phyloP scores from a whole-genome alignment of 139 green algal species.

The Coelastrella sp. region DNA sequence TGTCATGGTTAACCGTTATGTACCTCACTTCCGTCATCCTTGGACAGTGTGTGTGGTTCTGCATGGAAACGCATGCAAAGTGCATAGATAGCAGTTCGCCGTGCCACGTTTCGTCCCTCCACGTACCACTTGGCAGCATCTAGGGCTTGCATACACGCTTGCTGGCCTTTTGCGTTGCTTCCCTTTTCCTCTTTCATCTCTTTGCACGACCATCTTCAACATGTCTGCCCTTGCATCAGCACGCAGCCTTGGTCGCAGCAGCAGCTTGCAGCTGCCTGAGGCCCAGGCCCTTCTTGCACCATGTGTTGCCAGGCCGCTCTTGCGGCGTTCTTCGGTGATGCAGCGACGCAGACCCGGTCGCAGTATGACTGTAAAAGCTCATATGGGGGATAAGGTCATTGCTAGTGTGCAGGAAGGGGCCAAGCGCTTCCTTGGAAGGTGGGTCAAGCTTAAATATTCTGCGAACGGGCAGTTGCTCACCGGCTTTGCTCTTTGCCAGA shows the following conservation, averaged over 20 bases:
- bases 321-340: not conserved
- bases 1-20: not conserved
- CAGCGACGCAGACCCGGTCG: not conserved
- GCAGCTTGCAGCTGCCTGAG: slow-evolving; percentile 10
- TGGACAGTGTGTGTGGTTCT: not conserved
- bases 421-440: not conserved
- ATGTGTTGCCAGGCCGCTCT: not conserved
- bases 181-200: not conserved
- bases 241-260: slow-evolving; percentile 4
- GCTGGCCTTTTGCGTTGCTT: not conserved
- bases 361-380: not conserved
- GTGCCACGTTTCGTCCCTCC: not conserved
- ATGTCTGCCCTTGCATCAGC: slow-evolving; percentile 13
- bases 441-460: not conserved
- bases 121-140: too few species aligned
- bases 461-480: not conserved
- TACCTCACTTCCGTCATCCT: not conserved
- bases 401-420: not conserved
- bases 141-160: too few species aligned
- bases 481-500: too few species aligned
- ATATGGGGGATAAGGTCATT: not conserved
- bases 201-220: not conserved
- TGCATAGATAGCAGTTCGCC: not conserved
- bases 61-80: not conserved
- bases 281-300: not conserved